Evolutionary conservation across 495 filamentous ascomycete species (phyloP).

Genomic region (Bryoglossum gracile): DNA sequence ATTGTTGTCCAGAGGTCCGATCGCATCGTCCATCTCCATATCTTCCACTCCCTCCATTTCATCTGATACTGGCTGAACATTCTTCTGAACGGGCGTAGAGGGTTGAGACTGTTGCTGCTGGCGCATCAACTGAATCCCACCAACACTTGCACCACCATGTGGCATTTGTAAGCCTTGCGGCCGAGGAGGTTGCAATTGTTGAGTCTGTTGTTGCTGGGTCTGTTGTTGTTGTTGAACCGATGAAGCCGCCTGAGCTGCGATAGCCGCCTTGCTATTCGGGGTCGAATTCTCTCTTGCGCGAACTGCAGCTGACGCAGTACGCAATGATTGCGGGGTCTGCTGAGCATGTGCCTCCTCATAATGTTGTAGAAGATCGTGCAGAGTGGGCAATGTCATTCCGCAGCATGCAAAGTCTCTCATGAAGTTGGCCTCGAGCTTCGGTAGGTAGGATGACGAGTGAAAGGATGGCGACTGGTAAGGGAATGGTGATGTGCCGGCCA

Average conservation of each 20-base stretch:
- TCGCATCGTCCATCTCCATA: slow-evolving; percentile 93
- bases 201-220: slow-evolving; percentile 41
- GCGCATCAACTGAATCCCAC: slow-evolving; percentile 36
- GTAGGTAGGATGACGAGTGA: slow-evolving; percentile 95
- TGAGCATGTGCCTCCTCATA: slow-evolving; percentile 90
- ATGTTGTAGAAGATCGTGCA: slow-evolving; percentile 92
- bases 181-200: slow-evolving; percentile 23
- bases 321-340: slow-evolving; percentile 43
- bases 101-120: slow-evolving; percentile 32
- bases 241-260: slow-evolving; percentile 41
- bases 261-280: slow-evolving; percentile 47
- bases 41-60: slow-evolving; percentile 87
- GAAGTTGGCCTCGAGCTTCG: slow-evolving; percentile 94
- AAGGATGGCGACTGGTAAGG: slow-evolving; percentile 86
- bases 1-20: slow-evolving; percentile 53
- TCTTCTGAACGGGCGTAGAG: slow-evolving; percentile 21
- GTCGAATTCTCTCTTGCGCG: slow-evolving; percentile 26
- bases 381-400: slow-evolving; percentile 72
- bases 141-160: slow-evolving; percentile 27
- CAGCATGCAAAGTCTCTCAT: slow-evolving; percentile 96
- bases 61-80: slow-evolving; percentile 37
- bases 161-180: slow-evolving; percentile 41
- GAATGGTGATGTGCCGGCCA: slow-evolving; percentile 93
- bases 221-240: slow-evolving; percentile 52
- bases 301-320: slow-evolving; percentile 24